Base-by-base conservation (phyloP, 2,329 filamentous ascomycete genomes). In the Talaromyces sp. region DNA sequence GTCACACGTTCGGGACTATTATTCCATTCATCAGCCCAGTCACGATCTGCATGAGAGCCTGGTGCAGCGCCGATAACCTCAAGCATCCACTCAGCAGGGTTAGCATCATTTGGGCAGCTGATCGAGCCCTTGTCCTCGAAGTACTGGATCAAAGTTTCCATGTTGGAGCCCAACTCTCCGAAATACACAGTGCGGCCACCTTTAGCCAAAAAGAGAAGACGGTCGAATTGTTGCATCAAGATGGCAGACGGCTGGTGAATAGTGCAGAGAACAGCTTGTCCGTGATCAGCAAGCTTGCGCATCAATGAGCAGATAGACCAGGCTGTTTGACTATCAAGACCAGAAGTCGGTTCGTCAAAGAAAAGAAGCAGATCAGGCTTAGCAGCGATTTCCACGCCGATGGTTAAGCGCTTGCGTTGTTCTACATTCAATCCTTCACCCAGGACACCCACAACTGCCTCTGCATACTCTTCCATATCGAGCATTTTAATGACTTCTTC, bases 161-260 rank as follows among this genome's bases (percentile, higher is more conserved):
- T 85, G 53, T 85, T 80, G 0, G 77, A 57, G 0, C 85, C 86
- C 33, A 87, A 82, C 3, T 86, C 77, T 0, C 86, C 86, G 69
- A 88, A 88, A 63, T 88, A 88, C 0, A 87, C 83, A 0, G 84
- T 87, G 62, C 80, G 82, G 0, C 86, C 86, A 20, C 85, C 85
- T 48, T 77, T 79, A 3, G 83, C 83, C 1, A 88, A 74, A 65
- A 88, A 84, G 0, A 87, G 74, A 0, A 87, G 71, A 0, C 80
- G 78, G 58, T 87, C 85, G 45, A 87, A 96, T 55, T 90, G 86
- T 69, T 95, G 89, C 79, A 96, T 96, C 49, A 96, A 80, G 80
- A 95, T 90, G 30, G 91, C 91, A 9, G 90, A 94, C 9, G 92
- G 92, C 71, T 97, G 92, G 71, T 97, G 92, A 56, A 96, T 96